phyloP scores from a whole-genome alignment of 2,329 filamentous ascomycete species.

The Huntiella abstrusa region DNA sequence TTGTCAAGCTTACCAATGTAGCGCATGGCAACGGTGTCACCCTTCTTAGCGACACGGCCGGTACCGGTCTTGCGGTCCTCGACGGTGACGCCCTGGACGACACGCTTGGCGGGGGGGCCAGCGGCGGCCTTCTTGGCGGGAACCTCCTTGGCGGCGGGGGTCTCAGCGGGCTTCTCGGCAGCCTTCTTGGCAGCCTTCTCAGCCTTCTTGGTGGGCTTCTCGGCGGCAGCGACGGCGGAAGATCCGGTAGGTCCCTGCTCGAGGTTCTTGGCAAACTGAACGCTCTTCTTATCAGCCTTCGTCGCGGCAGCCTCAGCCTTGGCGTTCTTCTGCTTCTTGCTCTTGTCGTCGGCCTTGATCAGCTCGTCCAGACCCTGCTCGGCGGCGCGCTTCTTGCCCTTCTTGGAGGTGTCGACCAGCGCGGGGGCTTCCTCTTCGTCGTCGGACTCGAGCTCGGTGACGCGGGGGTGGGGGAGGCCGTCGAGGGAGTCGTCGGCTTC shows the following conservation, averaged over 20 bases:
- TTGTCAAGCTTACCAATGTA: slow-evolving; percentile 96
- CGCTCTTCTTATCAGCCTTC: slow-evolving; percentile 69
- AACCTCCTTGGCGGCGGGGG: slow-evolving; percentile 24
- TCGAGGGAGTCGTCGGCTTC: slow-evolving; percentile 63
- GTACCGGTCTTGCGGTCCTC: slow-evolving; percentile 88
- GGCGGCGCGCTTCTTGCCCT: slow-evolving; percentile 83
- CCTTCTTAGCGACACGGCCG: slow-evolving; percentile 72
- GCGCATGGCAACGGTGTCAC: slow-evolving; percentile 78
- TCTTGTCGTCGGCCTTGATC: slow-evolving; percentile 59
- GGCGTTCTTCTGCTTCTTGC: slow-evolving; percentile 98
- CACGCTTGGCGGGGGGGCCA: slow-evolving; percentile 49
- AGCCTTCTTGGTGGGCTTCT: slow-evolving; percentile 45
- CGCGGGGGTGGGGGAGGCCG: slow-evolving; percentile 56
- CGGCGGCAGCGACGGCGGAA: slow-evolving; percentile 58
- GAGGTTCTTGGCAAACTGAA: slow-evolving; percentile 97
- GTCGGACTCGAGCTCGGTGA: slow-evolving; percentile 65
- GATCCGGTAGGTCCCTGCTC: slow-evolving; percentile 85
- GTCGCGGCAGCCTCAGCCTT: slow-evolving; percentile 52
- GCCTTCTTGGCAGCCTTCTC: slow-evolving; percentile 97
- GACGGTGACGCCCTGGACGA: slow-evolving; percentile 72
- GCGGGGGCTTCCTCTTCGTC: slow-evolving; percentile 54
- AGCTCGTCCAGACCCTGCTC: slow-evolving; percentile 67
- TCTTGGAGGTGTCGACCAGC: slow-evolving; percentile 35
- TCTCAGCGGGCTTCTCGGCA: slow-evolving; percentile 80
- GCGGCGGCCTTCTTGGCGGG: slow-evolving; percentile 14